Base-by-base conservation (phyloP, 352 stramenopile species). In the Pythium apleroticum region DNA sequence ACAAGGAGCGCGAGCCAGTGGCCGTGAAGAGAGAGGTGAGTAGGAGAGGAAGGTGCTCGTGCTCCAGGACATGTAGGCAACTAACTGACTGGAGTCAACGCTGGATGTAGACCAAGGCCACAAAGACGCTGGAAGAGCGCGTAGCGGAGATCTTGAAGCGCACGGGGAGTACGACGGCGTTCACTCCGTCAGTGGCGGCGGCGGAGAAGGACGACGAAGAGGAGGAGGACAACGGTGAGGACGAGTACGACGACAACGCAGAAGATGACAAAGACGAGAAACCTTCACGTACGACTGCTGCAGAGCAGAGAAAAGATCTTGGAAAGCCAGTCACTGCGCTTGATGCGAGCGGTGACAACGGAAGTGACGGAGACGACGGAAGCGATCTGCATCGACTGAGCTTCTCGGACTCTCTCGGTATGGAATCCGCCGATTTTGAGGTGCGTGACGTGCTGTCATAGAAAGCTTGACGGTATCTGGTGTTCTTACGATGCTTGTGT, bases 391-490 rank as follows among this genome's bases (percentile, higher is more conserved):
- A 74, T 41, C 66, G 65, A 2, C 77, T 77, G 10, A 85, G 76
- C 55, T 60, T 78, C 19, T 92, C 80, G 0, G 86, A 95, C 52
- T 95, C 86, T 0, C 73, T 93, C 1, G 84, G 83, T 4, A 78
- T 95, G 61, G 75, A 80, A 35, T 91, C 83, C 1, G 80, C 83
- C 17, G 86, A 95, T 67, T 95, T 93, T 69, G 81, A 91, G 71
- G 86, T 93, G 58, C 10, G 39, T 49, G 27, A 43, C 10, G 17
- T 1, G 19, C 5, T 24, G 39, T 4, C 11, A 24, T n/a, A n/a
- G n/a, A n/a, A n/a, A n/a, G n/a, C n/a, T n/a, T n/a, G n/a, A n/a
- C n/a, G 20, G 39, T 48, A 10, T 24, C 11, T 10, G 20, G 24
- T 4, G 19, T 48, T 19, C 9, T 52, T 7, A 54, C 4, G 45